Percentiles rank a stretch among this genome's conserved stretches.
Evolutionary conservation across 1,284 basidiomycete species (phyloP).

Genomic region (Cystobasidiaceae sp.): DNA sequence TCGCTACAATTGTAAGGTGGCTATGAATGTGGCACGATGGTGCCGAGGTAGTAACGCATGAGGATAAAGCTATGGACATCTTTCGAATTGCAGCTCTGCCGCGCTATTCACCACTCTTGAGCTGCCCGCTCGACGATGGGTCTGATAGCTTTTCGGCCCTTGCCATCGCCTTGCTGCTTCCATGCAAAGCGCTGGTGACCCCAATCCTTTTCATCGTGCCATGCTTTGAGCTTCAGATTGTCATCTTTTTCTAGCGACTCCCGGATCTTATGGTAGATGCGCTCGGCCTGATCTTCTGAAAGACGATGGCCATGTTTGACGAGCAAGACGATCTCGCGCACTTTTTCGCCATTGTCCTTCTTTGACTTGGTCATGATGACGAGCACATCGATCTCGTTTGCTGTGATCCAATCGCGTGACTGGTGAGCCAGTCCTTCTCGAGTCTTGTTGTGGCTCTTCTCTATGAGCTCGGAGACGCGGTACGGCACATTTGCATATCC

Average conservation of each 20-base stretch:
- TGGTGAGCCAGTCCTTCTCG: not conserved
- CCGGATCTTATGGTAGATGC: slow-evolving; percentile 18
- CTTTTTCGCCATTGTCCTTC: slow-evolving; percentile 10
- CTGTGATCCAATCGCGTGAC: not conserved
- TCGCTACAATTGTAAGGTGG: too few relatives aligned
- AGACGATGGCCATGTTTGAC: not conserved
- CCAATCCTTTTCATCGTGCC: slow-evolving; percentile 21
- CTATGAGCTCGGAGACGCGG: not conserved
- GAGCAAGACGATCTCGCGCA: slow-evolving; percentile 4
- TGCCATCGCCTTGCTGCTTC: slow-evolving; percentile 6
- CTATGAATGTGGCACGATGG: too few relatives aligned
- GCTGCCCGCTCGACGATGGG: slow-evolving; percentile 14
- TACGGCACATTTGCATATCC: slow-evolving; percentile 15
- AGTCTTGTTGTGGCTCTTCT: not conserved
- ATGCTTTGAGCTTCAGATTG: not conserved
- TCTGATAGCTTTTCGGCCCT: slow-evolving; percentile 16
- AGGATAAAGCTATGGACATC: too few relatives aligned
- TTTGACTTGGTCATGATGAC: slow-evolving; percentile 8
- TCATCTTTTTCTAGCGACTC: not conserved
- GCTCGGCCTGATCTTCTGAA: slow-evolving; percentile 6
- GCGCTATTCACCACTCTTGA: slow-evolving; percentile 15
- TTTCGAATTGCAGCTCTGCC: not conserved
- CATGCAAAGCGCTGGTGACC: slow-evolving; percentile 19
- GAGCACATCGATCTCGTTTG: slow-evolving; percentile 4
- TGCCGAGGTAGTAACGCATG: too few relatives aligned